Conservation (phyloP, 441 rosid species). For the Gossypium gossypioides region DNA sequence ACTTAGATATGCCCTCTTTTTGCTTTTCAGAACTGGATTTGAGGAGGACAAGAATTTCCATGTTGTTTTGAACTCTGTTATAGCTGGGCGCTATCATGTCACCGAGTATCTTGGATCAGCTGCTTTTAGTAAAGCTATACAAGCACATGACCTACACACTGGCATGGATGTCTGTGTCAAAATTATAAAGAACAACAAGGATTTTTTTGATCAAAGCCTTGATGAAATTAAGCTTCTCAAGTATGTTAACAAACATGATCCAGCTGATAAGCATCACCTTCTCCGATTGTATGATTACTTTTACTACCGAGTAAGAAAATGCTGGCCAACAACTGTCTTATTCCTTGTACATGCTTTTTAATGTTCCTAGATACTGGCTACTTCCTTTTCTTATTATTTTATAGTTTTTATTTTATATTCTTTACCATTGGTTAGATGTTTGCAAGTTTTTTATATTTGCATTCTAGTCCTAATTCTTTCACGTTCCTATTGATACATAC, state of each 20-base stretch:
- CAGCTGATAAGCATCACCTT: conserved; percentile 84
- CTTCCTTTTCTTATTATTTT: conserved; percentile 1
- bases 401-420: not conserved
- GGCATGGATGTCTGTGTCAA: conserved; percentile 95
- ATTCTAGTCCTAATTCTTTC: not conserved
- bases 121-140: conserved; percentile 96
- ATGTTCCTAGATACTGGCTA: conserved; percentile 1
- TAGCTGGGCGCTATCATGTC: conserved; percentile 93
- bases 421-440: not conserved
- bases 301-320: conserved; percentile 71
- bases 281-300: conserved; percentile 89
- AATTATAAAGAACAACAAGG: conserved; percentile 96
- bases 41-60: conserved; percentile 99
- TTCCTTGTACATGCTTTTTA: not conserved
- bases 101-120: conserved; percentile 98
- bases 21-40: conserved; percentile 77
- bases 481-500: not conserved
- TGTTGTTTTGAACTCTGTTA: conserved; percentile 81
- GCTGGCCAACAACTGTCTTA: not conserved
- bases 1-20: conserved; percentile 11
- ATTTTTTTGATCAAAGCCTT: conserved; percentile 97
- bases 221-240: conserved; percentile 97
- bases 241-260: conserved; percentile 94
- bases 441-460: not conserved
- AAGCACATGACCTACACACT: conserved; percentile 92